Evolutionary conservation across 768 basidiomycete genomes (phyloP).

Genomic region (Lentinula aciculospora): DNA sequence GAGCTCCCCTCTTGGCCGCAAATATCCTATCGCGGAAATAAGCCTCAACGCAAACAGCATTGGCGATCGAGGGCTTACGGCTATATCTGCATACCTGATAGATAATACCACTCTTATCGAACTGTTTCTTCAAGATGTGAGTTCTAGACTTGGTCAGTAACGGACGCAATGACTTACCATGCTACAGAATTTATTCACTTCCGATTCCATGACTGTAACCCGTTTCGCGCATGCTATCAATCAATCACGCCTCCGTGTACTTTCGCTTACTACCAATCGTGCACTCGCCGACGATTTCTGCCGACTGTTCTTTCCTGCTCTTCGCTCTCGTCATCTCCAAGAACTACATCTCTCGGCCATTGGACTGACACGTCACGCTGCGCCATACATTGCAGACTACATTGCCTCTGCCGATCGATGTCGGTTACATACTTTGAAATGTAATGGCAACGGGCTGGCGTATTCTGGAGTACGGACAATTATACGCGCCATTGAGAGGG

Average conservation of each 20-base stretch:
- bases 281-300: constrained; percentile 47
- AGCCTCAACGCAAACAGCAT: constrained; percentile 53
- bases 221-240: constrained; percentile 48
- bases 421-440: constrained; percentile 40
- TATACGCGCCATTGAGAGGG: constrained; percentile 34
- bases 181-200: constrained; percentile 35
- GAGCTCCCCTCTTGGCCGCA: constrained; percentile 37
- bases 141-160: constrained; percentile 15
- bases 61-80: constrained; percentile 46
- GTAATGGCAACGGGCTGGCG: constrained; percentile 53
- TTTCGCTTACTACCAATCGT: constrained; percentile 48
- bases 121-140: constrained; percentile 54
- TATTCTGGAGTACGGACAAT: constrained; percentile 37
- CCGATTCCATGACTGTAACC: constrained; percentile 25
- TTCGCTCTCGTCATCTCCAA: constrained; percentile 42
- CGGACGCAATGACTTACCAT: constrained; percentile 14
- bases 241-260: constrained; percentile 40
- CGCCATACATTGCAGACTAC: constrained; percentile 39
- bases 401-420: constrained; percentile 43
- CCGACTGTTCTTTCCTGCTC: constrained; percentile 39
- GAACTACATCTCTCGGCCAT: constrained; percentile 53
- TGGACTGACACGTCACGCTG: constrained; percentile 35
- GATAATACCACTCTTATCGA: constrained; percentile 40
- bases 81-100: constrained; percentile 46
- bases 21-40: constrained; percentile 46